phyloP scores from a whole-genome alignment of 805 yeast genomes.

The Wickerhamiella azyma region DNA sequence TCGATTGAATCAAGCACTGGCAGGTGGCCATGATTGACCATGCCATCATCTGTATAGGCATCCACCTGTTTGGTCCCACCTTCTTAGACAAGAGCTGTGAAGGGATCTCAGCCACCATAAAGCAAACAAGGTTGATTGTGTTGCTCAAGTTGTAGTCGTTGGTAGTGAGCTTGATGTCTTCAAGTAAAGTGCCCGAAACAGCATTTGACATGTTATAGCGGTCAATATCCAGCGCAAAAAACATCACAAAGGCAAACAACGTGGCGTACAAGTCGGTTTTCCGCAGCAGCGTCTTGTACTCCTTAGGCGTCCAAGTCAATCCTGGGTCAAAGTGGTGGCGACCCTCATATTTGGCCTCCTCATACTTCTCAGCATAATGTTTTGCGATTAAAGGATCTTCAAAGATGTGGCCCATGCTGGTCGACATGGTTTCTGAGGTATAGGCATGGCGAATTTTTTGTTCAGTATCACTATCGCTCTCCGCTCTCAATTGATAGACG shows the following conservation, averaged over 20 bases:
- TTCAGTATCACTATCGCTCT: not conserved
- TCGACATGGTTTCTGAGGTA: not conserved
- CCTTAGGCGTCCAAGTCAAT: constrained; percentile 17
- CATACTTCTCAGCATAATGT: constrained; percentile 26
- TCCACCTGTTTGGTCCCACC: constrained; percentile 49
- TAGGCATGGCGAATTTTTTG: not conserved
- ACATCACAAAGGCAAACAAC: constrained; percentile 41
- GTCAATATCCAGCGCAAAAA: constrained; percentile 42
- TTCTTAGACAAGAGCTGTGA: constrained; percentile 50
- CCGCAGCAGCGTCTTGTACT: constrained; percentile 28
- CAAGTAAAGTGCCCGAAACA: constrained; percentile 12
- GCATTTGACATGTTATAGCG: constrained; percentile 42
- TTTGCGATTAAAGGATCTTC: constrained; percentile 35
- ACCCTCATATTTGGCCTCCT: constrained; percentile 35
- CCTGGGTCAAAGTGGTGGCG: constrained; percentile 28
- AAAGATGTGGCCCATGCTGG: constrained; percentile 24
- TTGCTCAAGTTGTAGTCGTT: constrained; percentile 38
- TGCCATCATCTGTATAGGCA: constrained; percentile 41
- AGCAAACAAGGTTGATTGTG: constrained; percentile 36
- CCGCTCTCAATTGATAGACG: too few relatives aligned
- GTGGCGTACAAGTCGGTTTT: constrained; percentile 42
- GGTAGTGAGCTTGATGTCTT: constrained; percentile 12
- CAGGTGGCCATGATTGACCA: constrained; percentile 45
- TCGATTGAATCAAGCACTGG: constrained; percentile 34
- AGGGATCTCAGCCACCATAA: constrained; percentile 48